Percentiles rank a stretch among this genome's conserved stretches.
Evolutionary conservation across 768 basidiomycete species (phyloP).

Genomic region (Boletus pseudopeckii): DNA sequence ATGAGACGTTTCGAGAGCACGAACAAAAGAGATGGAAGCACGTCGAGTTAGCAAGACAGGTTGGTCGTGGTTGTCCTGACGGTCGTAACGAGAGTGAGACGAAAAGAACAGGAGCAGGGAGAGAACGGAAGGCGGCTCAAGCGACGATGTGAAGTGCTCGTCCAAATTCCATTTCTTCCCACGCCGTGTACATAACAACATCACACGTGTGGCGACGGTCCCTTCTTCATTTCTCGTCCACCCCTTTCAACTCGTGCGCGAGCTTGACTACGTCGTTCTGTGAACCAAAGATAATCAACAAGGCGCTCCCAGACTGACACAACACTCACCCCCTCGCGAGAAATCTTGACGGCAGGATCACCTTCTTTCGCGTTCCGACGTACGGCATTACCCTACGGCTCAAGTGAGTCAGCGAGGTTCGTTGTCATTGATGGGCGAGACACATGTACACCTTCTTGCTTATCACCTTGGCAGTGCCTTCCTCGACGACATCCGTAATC

Average conservation of each 20-base stretch:
- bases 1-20: slow-evolving; percentile 11
- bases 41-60: slow-evolving; percentile 1
- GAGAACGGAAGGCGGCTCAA: slow-evolving; percentile 11
- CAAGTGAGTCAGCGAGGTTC: background rate
- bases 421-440: background rate
- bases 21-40: slow-evolving; percentile 6
- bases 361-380: slow-evolving; percentile 42
- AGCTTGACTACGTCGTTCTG: slow-evolving; percentile 53
- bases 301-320: background rate
- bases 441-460: slow-evolving; percentile 40
- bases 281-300: background rate
- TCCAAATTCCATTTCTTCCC: slow-evolving; percentile 26
- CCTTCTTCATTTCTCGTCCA: slow-evolving; percentile 24
- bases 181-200: slow-evolving; percentile 20
- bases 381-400: slow-evolving; percentile 40
- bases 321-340: slow-evolving; percentile 40
- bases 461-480: slow-evolving; percentile 42
- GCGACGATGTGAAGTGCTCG: slow-evolving; percentile 9
- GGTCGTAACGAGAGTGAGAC: slow-evolving; percentile 26
- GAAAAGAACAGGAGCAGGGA: slow-evolving; percentile 8
- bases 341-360: slow-evolving; percentile 49
- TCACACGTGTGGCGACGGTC: slow-evolving; percentile 2
- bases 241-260: slow-evolving; percentile 47
- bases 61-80: slow-evolving; percentile 19
- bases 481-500: slow-evolving; percentile 40